Evolutionary conservation across 176 grass and related monocot genomes (phyloP), one percentile per base, ranked within the genome.

Genomic region (Cymbopogon citratus): DNA sequence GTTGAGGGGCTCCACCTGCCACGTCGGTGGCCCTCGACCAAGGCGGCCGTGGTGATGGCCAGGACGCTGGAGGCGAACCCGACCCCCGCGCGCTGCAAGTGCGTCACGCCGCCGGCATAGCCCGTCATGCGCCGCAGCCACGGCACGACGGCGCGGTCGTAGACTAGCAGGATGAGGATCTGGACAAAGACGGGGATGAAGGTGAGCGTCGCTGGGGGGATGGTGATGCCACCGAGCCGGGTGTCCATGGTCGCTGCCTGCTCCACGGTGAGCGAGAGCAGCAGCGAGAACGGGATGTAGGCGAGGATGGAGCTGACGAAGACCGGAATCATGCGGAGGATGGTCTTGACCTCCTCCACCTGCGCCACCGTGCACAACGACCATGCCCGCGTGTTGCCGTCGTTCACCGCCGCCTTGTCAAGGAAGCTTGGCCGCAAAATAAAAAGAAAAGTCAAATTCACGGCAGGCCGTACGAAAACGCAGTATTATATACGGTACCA

Each of bases 161-260:
- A 92, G 61, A 69, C 44, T 23, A 86, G 77, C 23, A 88, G 81
- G 63, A 77, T 78, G 72, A 84, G 11, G 38, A 92, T 75, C 72
- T 89, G 87, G 88, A 90, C 81, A 31, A 73, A 33, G 85, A 87
- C 66, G 10, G 93, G 90, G 21, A 95, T 41, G 49, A 86, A 0
- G 75, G 80, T 81, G 45, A 95, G 90, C 43, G 79, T 91, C 26
- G 93, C 93, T 9, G 93, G 83, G 0, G 87, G 75, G 48, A 95
- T 35, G 40, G n/a, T 25, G 75, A 85, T 64, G 77, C 12, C 41
- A 45, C 85, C 87, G 5, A 90, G 68, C 5, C 63, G 79, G 90
- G 90, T 92, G 90, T 90, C 57, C 83, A 90, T 92, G 23, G 85
- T 66, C 13, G 38, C 61, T 1, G 77, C 90, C 78, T 92, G 93